Conservation (phyloP, 1,284 basidiomycete genomes). For the Ceratobasidium sp. region DNA sequence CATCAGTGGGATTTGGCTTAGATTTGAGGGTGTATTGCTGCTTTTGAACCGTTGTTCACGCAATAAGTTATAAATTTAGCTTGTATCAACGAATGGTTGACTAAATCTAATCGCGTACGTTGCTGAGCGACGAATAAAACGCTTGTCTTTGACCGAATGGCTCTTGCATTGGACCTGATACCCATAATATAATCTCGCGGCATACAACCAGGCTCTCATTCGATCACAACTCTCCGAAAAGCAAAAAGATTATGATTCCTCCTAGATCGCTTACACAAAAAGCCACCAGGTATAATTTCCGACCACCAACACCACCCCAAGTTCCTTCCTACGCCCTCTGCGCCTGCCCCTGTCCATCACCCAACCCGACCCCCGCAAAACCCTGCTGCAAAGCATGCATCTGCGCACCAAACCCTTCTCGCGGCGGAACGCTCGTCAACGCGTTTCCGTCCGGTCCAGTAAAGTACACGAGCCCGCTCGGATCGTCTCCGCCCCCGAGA, state of each 20-base stretch:
- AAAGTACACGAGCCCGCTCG: constrained; percentile 49
- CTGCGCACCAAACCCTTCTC: constrained; percentile 21
- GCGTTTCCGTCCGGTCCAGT: constrained; percentile 37
- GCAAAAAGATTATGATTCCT: constrained; percentile 20
- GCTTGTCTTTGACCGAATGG: too few relatives aligned
- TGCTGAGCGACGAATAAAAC: not conserved
- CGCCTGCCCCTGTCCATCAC: constrained; percentile 9
- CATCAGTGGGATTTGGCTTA: not conserved
- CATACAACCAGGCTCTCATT: too few relatives aligned
- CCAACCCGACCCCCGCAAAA: constrained; percentile 27
- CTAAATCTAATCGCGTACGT: not conserved
- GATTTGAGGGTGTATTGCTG: not conserved
- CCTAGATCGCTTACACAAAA: not conserved
- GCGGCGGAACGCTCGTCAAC: constrained; percentile 37
- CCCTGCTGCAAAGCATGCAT: constrained; percentile 43
- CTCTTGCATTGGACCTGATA: too few relatives aligned
- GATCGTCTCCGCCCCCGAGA: constrained; percentile 49
- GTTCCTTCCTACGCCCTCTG: constrained; percentile 8
- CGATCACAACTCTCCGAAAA: not conserved
- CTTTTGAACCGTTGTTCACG: not conserved
- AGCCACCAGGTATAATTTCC: not conserved
- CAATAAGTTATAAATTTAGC: constrained; percentile 9
- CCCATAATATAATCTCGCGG: too few relatives aligned
- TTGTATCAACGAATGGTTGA: not conserved
- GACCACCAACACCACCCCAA: not conserved